A percentile compares a stretch with the other conserved stretches of the same genome.
Conservation (phyloP, 768 basidiomycete genomes). For the Leucosporidium creatinivorum region DNA sequence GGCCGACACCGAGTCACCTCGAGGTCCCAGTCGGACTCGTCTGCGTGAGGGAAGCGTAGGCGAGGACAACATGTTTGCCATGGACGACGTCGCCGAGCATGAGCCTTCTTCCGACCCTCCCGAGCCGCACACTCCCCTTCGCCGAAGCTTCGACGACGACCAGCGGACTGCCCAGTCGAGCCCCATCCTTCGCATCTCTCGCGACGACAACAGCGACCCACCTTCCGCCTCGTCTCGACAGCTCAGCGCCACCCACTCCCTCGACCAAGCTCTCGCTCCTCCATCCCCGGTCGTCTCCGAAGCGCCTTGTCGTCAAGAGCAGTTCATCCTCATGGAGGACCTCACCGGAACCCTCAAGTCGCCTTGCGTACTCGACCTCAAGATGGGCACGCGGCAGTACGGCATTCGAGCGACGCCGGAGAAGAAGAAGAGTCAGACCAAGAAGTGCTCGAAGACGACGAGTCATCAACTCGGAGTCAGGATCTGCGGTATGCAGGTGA, state of each 20-base stretch:
- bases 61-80: constrained; percentile 24
- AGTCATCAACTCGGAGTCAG: constrained; percentile 83
- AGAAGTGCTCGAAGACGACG: constrained; percentile 95
- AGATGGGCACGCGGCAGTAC: constrained; percentile 99
- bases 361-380: constrained; percentile 93
- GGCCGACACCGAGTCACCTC: background rate
- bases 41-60: constrained; percentile 5
- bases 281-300: background rate
- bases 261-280: background rate
- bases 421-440: constrained; percentile 97
- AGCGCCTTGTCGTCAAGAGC: constrained; percentile 68
- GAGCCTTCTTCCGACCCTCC: background rate
- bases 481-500: constrained; percentile 97
- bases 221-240: background rate
- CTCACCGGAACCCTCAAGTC: constrained; percentile 82
- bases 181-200: background rate
- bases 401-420: constrained; percentile 84
- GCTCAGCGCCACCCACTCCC: background rate
- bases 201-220: background rate
- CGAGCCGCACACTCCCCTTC: background rate
- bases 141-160: no score
- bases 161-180: no score
- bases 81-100: constrained; percentile 29
- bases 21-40: no score
- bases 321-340: constrained; percentile 99